Conservation (phyloP, 2,329 filamentous ascomycete species). For the Botrytis cinerea region DNA sequence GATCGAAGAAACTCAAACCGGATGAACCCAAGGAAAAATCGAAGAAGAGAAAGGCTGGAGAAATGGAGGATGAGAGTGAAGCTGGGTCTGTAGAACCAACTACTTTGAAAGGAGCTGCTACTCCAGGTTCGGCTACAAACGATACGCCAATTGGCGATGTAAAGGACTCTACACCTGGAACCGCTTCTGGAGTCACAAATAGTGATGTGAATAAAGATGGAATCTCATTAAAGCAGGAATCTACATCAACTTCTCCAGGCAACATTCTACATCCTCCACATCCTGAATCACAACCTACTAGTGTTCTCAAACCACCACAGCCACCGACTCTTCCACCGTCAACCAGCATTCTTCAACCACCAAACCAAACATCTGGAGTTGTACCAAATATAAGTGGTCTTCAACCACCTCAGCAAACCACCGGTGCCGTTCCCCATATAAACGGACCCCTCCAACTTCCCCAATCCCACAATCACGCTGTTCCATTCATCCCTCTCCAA, state of each 20-base stretch:
- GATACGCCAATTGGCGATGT: background rate
- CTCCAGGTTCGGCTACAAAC: background rate
- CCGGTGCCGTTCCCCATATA: slow-evolving; percentile 25
- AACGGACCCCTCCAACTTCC: slow-evolving; percentile 21
- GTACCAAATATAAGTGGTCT: slow-evolving; percentile 24
- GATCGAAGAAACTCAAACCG: slow-evolving; percentile 59
- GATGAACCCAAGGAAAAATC: slow-evolving; percentile 57
- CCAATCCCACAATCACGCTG: slow-evolving; percentile 21
- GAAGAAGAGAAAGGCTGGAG: slow-evolving; percentile 57
- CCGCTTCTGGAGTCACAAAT: background rate
- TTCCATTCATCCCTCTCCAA: slow-evolving; percentile 16
- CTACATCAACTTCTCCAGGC: background rate
- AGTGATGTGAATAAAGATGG: slow-evolving; percentile 12
- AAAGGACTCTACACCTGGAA: slow-evolving; percentile 6
- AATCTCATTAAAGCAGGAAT: background rate
- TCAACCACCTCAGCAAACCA: slow-evolving; percentile 23
- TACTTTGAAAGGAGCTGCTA: background rate
- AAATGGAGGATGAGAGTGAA: slow-evolving; percentile 44
- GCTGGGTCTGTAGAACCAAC: slow-evolving; percentile 14
- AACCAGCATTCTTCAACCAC: slow-evolving; percentile 22
- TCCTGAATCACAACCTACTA: slow-evolving; percentile 28
- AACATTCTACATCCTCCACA: slow-evolving; percentile 21
- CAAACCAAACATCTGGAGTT: slow-evolving; percentile 23
- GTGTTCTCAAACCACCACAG: slow-evolving; percentile 25
- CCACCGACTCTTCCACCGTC: background rate